phyloP scores from a whole-genome alignment of 805 yeast species.

The Lipomyces lipofer region DNA sequence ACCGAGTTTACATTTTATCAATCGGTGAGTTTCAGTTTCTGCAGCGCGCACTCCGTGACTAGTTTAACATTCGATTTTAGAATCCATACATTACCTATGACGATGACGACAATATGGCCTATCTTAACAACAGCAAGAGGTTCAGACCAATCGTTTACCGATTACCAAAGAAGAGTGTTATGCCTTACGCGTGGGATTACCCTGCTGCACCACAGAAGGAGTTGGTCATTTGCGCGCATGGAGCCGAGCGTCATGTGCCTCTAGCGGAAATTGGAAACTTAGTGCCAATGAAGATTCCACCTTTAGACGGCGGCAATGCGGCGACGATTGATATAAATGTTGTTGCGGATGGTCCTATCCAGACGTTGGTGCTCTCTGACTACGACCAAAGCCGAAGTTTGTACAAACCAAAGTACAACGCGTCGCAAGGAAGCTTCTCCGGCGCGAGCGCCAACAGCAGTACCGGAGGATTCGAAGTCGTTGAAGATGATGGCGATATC shows the following conservation, averaged over 20 bases:
- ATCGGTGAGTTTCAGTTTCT: slow-evolving; percentile 43
- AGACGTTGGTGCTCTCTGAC: slow-evolving; percentile 78
- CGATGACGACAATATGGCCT: slow-evolving; percentile 57
- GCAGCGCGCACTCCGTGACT: no score
- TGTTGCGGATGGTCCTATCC: slow-evolving; percentile 94
- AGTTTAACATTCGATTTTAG: not conserved
- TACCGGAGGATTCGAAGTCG: slow-evolving; percentile 32
- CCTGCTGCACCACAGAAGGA: slow-evolving; percentile 89
- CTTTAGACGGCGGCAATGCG: slow-evolving; percentile 42
- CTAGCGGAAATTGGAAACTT: slow-evolving; percentile 90
- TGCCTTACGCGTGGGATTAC: slow-evolving; percentile 98
- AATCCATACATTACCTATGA: slow-evolving; percentile 37
- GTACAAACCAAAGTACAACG: slow-evolving; percentile 53
- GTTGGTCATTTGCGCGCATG: slow-evolving; percentile 67
- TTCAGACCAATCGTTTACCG: slow-evolving; percentile 79
- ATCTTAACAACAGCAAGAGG: slow-evolving; percentile 15
- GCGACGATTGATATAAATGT: slow-evolving; percentile 76
- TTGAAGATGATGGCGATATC: slow-evolving; percentile 55
- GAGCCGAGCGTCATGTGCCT: slow-evolving; percentile 74
- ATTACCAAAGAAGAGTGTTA: slow-evolving; percentile 85
- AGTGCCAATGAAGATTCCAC: slow-evolving; percentile 77
- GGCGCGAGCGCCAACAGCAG: slow-evolving; percentile 9
- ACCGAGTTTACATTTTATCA: slow-evolving; percentile 86
- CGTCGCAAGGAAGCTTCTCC: slow-evolving; percentile 28
- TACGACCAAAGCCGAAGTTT: slow-evolving; percentile 77